Conservation (phyloP, 1,284 basidiomycete species). For the Heterobasidion irregulare region DNA sequence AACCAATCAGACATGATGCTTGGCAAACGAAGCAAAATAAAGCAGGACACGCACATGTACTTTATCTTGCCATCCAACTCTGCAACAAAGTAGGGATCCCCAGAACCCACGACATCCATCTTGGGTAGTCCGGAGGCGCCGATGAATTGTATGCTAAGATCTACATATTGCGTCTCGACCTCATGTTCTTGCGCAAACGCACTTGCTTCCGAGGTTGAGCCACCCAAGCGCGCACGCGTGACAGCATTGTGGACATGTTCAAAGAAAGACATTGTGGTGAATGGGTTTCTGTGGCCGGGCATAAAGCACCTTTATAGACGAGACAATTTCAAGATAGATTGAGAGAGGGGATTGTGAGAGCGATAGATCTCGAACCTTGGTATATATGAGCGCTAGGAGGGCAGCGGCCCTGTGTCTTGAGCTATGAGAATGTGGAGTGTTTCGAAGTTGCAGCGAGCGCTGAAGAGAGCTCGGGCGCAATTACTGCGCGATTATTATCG, state of each 20-base stretch:
- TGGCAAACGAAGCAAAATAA: background rate
- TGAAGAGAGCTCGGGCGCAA: background rate
- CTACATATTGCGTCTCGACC: slow-evolving; percentile 32
- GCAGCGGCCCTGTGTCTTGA: no score
- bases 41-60: slow-evolving; percentile 41
- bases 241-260: background rate
- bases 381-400: no score
- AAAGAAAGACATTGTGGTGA: background rate
- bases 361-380: no score
- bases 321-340: no score
- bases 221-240: background rate
- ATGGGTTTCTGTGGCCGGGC: background rate
- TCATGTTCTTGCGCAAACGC: background rate
- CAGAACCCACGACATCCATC: slow-evolving; percentile 60
- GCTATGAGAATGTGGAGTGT: background rate
- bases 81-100: slow-evolving; percentile 68
- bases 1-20: background rate
- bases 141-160: slow-evolving; percentile 57
- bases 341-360: no score
- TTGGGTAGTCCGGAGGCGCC: slow-evolving; percentile 58
- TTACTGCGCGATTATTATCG: no score
- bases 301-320: background rate
- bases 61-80: slow-evolving; percentile 52
- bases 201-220: background rate
- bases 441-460: background rate